Evolutionary conservation across 2,329 filamentous ascomycete species (phyloP), one percentile per base, ranked within the genome.

Genomic region (Ceratocystis lukuohia): DNA sequence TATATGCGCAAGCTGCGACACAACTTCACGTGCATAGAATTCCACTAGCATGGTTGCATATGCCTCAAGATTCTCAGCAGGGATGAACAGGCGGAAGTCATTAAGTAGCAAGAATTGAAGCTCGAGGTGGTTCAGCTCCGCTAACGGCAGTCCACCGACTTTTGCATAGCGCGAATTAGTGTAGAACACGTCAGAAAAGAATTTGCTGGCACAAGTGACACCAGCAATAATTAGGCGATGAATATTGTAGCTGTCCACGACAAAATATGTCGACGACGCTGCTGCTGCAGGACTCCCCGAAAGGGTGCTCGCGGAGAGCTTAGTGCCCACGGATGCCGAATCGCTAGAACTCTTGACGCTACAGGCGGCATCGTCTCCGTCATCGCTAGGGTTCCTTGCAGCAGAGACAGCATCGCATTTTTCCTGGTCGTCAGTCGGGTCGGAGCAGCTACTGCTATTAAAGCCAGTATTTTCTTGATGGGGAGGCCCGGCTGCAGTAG

Each of bases 81-180:
- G 88, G 8, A 99, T 88, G 1, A 91, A 90, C 17, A 99, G 85
- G 68, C 93, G 86, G 75, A 99, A 99, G 74, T 97, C 94, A 76
- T 99, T 99, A 37, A 99, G 81, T 1, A 96, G 81, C 4, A 99
- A 81, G 73, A 99, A 99, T 76, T 99, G 94, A 2, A 97, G 82
- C 75, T 99, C 94, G 48, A 99, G 82, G 73, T 97, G 93, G 73
- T 99, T 99, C 17, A 99, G 82, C 75, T 99, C 94, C 25, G 89
- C 85, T 30, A 97, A 80, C 1, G 94, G 94, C 20, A 99, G 81
- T 62, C 94, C 94, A 69, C 94, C 94, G 73, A 99, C 94, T 88
- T 97, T 99, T 68, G 94, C 94, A 75, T 99, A 99, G 85, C 94
- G 85, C 66, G 94, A 97, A 76, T 99, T 99, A 8, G 94, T 99